phyloP scores from a whole-genome alignment of 352 stramenopile species.

The Pythium chondricola region DNA sequence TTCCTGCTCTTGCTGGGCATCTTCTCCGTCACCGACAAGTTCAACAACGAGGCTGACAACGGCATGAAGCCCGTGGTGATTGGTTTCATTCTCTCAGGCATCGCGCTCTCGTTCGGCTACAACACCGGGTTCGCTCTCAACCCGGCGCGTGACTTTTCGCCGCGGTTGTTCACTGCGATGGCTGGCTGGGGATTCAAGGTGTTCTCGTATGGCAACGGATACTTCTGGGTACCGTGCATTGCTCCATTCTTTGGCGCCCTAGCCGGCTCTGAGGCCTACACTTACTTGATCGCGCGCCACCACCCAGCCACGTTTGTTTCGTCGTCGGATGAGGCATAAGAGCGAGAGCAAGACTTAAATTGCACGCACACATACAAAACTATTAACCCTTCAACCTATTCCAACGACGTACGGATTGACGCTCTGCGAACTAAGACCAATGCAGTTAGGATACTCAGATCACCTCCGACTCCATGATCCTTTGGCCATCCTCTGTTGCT shows the following conservation, averaged over 20 bases:
- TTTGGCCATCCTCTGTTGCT: background rate
- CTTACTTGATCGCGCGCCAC: conserved; percentile 51
- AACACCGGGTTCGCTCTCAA: conserved; percentile 80
- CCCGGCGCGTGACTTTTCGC: conserved; percentile 58
- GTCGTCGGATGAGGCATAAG: conserved; percentile 26
- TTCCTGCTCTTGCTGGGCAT: conserved; percentile 60
- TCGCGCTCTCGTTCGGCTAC: conserved; percentile 71
- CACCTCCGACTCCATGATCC: conserved; percentile 1
- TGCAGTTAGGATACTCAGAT: too few relatives aligned
- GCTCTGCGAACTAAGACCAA: too few relatives aligned
- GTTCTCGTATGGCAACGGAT: conserved; percentile 58
- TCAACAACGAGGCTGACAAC: conserved; percentile 63
- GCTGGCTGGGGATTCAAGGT: conserved; percentile 62
- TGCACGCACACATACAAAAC: too few relatives aligned
- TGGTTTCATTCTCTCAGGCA: conserved; percentile 63
- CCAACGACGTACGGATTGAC: too few relatives aligned
- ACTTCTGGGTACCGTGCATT: conserved; percentile 75
- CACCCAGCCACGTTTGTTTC: conserved; percentile 44
- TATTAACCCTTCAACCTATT: too few relatives aligned
- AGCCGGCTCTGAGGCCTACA: conserved; percentile 58
- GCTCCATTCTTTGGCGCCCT: conserved; percentile 63
- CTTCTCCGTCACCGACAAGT: conserved; percentile 60
- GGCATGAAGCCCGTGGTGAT: conserved; percentile 69
- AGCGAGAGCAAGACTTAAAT: background rate
- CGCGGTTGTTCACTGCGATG: conserved; percentile 54